Base-by-base conservation (phyloP, 345 rosid genomes). In the Erodium maritimum region DNA sequence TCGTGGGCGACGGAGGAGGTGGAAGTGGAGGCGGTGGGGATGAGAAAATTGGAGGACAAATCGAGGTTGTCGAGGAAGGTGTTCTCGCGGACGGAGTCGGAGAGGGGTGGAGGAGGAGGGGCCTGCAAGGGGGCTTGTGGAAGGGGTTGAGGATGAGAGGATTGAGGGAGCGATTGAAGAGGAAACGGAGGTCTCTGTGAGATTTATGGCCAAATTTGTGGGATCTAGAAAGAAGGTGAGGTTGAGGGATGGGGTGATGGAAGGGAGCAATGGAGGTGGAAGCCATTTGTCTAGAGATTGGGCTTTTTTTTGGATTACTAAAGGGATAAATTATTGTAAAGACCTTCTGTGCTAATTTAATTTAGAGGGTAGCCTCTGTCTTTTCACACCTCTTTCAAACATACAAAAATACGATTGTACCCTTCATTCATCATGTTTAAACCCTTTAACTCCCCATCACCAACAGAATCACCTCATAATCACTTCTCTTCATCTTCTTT, bases 1-100 rank as follows among this genome's bases (percentile, higher is more conserved):
- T n/a, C n/a, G 89, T 80, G 69, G 82, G 67, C 98, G 93, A 91
- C 2, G 93, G 90, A 23, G 96, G 86, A 54, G 77, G 68, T 13
- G 72, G 42, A 8, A 69, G 57, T n/a, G 54, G 64, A n/a, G n/a
- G 63, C 59, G 23, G 54, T 68, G 63, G 80, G 75, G 45, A 69
- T 50, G 16, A 55, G 62, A 46, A 42, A 67, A 67, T 65, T 62
- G 19, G 79, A 59, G 63, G n/a, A n/a, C n/a, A 54, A 68, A 53
- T 87, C 80, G 1, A 78, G 67, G 58, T 73, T 72, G 22, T 81
- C 79, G 34, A 76, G 57, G 71, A 77, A 73, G 65, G 71, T 74
- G 2, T 12, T 37, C 46, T 75, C 75, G 17, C 61, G 61, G 54
- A n/a, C 21, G 0, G 73, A 50, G 65, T 75, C 80, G 5, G 54